Percentiles rank a stretch among this genome's conserved stretches.
These are phyloP conservation scores for Myxozyma melibiosi DNA, from an alignment of 805 yeast genomes.

Conservation along the genomic window DNA sequence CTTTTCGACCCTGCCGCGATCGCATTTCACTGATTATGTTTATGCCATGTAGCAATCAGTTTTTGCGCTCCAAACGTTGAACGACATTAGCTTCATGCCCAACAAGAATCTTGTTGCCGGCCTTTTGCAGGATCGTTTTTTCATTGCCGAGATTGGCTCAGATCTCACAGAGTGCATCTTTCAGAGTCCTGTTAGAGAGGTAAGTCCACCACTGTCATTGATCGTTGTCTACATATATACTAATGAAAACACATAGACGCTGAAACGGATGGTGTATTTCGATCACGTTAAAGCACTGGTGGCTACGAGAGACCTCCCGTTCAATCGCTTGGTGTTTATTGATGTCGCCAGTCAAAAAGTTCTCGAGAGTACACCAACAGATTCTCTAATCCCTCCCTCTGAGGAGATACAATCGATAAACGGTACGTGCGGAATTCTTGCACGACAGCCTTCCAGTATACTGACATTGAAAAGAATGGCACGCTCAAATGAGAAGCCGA, in stretches of 20 bases:
- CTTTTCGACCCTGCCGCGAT: not conserved
- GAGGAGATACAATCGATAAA: slow-evolving; percentile 12
- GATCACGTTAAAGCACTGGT: slow-evolving; percentile 16
- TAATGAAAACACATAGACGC: not conserved
- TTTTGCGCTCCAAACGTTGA: not conserved
- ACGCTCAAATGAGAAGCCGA: not conserved
- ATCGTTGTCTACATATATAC: not conserved
- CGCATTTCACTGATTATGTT: no score
- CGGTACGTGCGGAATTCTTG: slow-evolving; percentile 3
- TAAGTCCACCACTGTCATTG: not conserved
- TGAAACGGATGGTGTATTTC: slow-evolving; percentile 11
- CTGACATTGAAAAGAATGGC: slow-evolving; percentile 16
- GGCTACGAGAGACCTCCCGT: not conserved
- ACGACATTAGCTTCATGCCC: not conserved
- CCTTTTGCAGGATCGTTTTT: slow-evolving; percentile 6
- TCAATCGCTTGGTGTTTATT: slow-evolving; percentile 8
- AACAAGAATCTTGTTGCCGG: not conserved
- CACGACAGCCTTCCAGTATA: not conserved
- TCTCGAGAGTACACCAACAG: slow-evolving; percentile 4
- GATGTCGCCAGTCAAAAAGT: slow-evolving; percentile 12
- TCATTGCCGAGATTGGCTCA: slow-evolving; percentile 11
- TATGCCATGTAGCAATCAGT: not conserved
- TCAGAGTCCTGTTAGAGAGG: not conserved
- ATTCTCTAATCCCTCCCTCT: not conserved
- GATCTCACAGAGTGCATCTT: slow-evolving; percentile 15